These are phyloP conservation scores for Eucalyptus shirleyi DNA, from an alignment of 345 rosid genomes.

Conservation along the genomic window DNA sequence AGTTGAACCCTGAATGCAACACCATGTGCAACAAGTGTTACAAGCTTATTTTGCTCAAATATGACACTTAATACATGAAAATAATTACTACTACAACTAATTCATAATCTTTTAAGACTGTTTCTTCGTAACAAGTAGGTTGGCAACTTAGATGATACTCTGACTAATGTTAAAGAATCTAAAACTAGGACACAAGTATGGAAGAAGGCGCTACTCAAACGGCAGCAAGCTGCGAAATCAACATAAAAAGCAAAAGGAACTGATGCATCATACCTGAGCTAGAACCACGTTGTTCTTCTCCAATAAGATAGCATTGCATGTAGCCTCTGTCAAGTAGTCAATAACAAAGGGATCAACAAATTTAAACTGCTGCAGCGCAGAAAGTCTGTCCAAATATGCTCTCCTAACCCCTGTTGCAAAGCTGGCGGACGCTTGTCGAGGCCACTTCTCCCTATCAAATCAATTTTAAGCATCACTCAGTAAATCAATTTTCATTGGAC, in stretches of 20 bases:
- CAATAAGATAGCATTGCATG: conserved; percentile 16
- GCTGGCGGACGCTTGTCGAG: conserved; percentile 2
- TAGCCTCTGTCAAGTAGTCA: not conserved
- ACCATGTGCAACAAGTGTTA: not conserved
- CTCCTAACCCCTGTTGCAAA: conserved; percentile 21
- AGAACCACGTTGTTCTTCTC: conserved; percentile 19
- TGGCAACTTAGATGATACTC: not conserved
- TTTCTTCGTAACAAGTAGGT: not conserved
- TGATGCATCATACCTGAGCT: conserved; percentile 25
- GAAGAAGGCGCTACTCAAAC: not conserved
- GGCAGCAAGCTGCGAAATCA: not conserved
- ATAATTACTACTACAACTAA: not conserved
- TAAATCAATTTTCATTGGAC: not conserved
- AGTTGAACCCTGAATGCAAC: conserved; percentile 20
- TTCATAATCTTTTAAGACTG: not conserved
- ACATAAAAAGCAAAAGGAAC: not conserved
- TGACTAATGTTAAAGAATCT: not conserved
- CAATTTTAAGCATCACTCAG: not conserved
- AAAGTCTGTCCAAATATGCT: conserved; percentile 29
- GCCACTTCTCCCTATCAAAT: conserved; percentile 36
- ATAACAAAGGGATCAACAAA: conserved; percentile 35
- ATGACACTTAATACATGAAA: not conserved
- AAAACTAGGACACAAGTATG: not conserved
- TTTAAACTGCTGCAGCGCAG: conserved; percentile 32
- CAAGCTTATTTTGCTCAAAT: not conserved